Conservation (phyloP, 2,329 filamentous ascomycete genomes). For the Colletotrichum sp. region DNA sequence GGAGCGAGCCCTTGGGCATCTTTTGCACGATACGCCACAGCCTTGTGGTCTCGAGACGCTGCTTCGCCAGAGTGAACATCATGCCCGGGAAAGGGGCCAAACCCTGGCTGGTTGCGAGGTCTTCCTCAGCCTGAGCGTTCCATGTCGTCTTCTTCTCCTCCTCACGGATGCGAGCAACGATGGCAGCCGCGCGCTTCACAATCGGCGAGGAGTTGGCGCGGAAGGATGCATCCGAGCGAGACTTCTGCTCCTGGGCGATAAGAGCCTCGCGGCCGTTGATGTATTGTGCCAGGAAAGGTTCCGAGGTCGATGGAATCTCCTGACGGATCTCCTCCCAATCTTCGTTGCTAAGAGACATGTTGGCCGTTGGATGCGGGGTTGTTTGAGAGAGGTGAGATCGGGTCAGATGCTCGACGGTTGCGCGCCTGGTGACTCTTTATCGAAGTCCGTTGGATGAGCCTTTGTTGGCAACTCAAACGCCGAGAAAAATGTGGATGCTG, state of each 20-base stretch:
- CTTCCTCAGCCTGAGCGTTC: slow-evolving; percentile 70
- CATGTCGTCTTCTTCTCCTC: slow-evolving; percentile 76
- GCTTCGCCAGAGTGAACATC: slow-evolving; percentile 82
- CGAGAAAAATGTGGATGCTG: neutral
- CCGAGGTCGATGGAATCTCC: slow-evolving; percentile 62
- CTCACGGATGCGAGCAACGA: slow-evolving; percentile 75
- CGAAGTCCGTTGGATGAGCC: neutral
- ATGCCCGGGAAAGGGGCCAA: slow-evolving; percentile 77
- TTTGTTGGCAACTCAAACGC: neutral
- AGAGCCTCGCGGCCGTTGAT: slow-evolving; percentile 76
- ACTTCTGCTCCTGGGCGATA: slow-evolving; percentile 80
- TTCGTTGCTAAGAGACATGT: slow-evolving; percentile 53
- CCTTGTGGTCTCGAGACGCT: slow-evolving; percentile 76
- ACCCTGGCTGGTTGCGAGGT: slow-evolving; percentile 59
- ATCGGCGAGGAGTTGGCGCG: slow-evolving; percentile 74
- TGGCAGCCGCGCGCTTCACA: slow-evolving; percentile 73
- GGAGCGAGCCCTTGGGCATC: slow-evolving; percentile 81
- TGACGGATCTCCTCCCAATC: slow-evolving; percentile 64
- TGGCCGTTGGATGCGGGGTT: neutral
- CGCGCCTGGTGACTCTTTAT: neutral
- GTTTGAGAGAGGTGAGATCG: neutral
- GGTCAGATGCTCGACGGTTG: neutral
- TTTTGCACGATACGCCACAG: slow-evolving; percentile 78
- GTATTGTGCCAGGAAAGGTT: slow-evolving; percentile 85
- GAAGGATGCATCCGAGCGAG: slow-evolving; percentile 76